Percentiles rank a stretch among this genome's conserved stretches.
phyloP scores from a whole-genome alignment of 2,329 filamentous ascomycete genomes.

The Zymoseptoria ardabiliae region DNA sequence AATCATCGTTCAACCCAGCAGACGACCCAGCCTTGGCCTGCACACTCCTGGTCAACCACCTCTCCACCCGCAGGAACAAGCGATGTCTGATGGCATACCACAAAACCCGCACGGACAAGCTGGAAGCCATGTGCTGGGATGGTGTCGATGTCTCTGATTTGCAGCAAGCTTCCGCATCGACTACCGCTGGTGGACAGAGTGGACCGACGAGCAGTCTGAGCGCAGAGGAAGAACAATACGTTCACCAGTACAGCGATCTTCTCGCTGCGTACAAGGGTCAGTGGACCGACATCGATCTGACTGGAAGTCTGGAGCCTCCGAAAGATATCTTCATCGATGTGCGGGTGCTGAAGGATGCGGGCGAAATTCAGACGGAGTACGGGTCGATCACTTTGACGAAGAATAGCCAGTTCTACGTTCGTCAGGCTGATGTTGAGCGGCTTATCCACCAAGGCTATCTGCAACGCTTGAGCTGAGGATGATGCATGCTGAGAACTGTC shows the following conservation, averaged over 20 bases:
- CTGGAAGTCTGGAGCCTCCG: conserved; percentile 88
- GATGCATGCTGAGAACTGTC: neutral
- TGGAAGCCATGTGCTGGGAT: conserved; percentile 90
- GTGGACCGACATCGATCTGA: conserved; percentile 96
- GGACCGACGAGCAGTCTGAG: conserved; percentile 48
- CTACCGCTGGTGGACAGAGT: conserved; percentile 24
- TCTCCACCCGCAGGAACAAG: conserved; percentile 94
- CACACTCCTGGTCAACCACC: conserved; percentile 82
- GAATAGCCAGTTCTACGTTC: conserved; percentile 96
- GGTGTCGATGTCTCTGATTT: conserved; percentile 72
- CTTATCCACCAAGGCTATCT: conserved; percentile 92
- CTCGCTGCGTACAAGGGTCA: conserved; percentile 95
- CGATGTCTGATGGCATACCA: conserved; percentile 93
- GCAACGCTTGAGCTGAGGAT: conserved; percentile 69
- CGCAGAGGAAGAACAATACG: conserved; percentile 94
- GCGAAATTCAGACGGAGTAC: conserved; percentile 98
- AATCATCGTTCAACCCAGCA: conserved; percentile 72
- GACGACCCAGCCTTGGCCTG: conserved; percentile 78
- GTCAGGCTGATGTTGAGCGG: conserved; percentile 90
- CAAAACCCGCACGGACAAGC: conserved; percentile 77
- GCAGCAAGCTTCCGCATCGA: conserved; percentile 44
- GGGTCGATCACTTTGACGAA: conserved; percentile 96
- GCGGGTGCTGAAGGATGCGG: conserved; percentile 87
- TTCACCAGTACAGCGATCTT: conserved; percentile 83
- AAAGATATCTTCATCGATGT: conserved; percentile 95